These are phyloP conservation scores for Lojkania enalia DNA, from an alignment of 2,329 filamentous ascomycete genomes.

Conservation along the genomic window DNA sequence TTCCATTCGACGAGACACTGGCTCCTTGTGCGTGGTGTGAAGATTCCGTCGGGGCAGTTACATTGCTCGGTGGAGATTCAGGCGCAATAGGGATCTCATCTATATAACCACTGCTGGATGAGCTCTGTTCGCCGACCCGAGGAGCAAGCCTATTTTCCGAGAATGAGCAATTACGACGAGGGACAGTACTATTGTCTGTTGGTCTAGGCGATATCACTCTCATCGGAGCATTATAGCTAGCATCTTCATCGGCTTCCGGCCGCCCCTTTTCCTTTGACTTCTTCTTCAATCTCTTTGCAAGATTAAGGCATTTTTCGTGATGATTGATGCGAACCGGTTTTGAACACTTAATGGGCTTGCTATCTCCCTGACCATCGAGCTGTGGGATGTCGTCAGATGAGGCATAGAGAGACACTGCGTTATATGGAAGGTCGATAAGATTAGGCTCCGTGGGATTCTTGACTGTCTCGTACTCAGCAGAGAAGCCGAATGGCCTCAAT, in stretches of 20 bases:
- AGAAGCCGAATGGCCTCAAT: neutral
- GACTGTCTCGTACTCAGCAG: neutral
- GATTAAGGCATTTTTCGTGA: constrained; percentile 2
- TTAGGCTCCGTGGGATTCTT: neutral
- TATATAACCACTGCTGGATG: too few species aligned
- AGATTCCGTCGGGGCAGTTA: too few species aligned
- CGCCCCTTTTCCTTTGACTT: neutral
- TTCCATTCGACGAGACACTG: too few species aligned
- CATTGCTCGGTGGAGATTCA: too few species aligned
- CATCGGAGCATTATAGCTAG: constrained; percentile 1
- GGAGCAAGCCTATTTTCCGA: too few species aligned
- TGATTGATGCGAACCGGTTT: constrained; percentile 2
- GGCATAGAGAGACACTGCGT: neutral
- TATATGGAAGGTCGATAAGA: constrained; percentile 4
- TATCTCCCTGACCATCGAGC: constrained; percentile 12
- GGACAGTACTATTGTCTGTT: neutral
- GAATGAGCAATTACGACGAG: too few species aligned
- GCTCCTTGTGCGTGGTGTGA: too few species aligned
- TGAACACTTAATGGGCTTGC: constrained; percentile 11
- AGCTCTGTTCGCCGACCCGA: too few species aligned
- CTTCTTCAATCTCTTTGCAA: constrained; percentile 2
- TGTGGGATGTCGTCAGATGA: constrained; percentile 5
- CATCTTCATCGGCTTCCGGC: constrained; percentile 2
- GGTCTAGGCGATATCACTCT: constrained; percentile 1
- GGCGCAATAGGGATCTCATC: too few species aligned